These are phyloP conservation scores for Ceriops zippeliana DNA, from an alignment of 345 rosid genomes.

Conservation along the genomic window DNA sequence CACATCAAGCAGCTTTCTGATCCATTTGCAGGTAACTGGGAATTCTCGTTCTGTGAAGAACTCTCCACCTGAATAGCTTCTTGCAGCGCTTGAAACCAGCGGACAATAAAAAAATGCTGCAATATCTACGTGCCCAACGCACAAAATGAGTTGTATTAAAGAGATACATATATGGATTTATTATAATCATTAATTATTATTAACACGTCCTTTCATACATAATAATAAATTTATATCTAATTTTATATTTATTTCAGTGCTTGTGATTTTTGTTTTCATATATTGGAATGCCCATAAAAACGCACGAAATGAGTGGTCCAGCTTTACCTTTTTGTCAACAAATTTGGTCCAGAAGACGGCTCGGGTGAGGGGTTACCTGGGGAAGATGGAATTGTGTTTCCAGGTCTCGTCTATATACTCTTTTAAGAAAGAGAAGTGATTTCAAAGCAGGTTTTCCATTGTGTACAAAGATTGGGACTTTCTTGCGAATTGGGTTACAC, in stretches of 20 bases:
- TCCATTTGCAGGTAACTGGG: not conserved
- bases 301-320: too few species aligned
- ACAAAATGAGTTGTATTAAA: too few species aligned
- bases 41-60: constrained; percentile 7
- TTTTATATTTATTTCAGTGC: too few species aligned
- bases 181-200: too few species aligned
- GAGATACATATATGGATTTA: too few species aligned
- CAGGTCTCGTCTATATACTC: constrained; percentile 18
- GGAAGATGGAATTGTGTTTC: constrained; percentile 7
- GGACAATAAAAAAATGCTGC: not conserved
- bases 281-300: too few species aligned
- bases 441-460: constrained; percentile 14
- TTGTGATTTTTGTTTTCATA: too few species aligned
- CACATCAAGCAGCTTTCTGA: constrained; percentile 1
- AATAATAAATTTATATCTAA: too few species aligned
- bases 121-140: constrained; percentile 10
- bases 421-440: constrained; percentile 5
- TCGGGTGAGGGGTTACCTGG: constrained; percentile 4
- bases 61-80: not conserved
- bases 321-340: not conserved
- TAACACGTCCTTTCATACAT: too few species aligned
- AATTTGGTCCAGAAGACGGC: constrained; percentile 16
- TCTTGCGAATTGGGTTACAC: constrained; percentile 13
- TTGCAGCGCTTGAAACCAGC: not conserved
- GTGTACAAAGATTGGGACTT: constrained; percentile 17